Conservation (phyloP, 2,329 filamentous ascomycete species). For the Sporothrix humicola region DNA sequence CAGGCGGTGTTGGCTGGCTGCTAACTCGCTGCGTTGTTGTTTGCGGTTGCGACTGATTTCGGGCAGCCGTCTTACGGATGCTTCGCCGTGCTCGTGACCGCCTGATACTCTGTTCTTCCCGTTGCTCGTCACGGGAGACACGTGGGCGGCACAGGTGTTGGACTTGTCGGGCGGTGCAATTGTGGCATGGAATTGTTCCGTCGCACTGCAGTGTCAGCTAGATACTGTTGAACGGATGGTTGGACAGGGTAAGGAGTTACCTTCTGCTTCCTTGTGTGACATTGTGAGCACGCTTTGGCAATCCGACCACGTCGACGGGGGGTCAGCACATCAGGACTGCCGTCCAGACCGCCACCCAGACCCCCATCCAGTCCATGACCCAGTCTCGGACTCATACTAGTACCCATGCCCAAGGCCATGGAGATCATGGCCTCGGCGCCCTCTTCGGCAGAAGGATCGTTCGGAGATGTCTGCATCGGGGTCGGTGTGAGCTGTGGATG, state of each 20-base stretch:
- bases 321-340: background rate
- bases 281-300: conserved; percentile 22
- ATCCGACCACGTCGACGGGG: conserved; percentile 25
- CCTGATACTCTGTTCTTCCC: background rate
- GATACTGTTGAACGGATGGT: background rate
- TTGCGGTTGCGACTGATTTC: background rate
- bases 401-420: conserved; percentile 12
- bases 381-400: background rate
- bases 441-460: conserved; percentile 14
- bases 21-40: background rate
- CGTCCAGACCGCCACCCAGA: background rate
- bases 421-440: conserved; percentile 17
- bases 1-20: background rate
- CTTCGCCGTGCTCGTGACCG: background rate
- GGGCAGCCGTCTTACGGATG: background rate
- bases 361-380: background rate
- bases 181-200: conserved; percentile 13
- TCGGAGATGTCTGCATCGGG: conserved; percentile 25
- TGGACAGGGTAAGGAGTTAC: background rate
- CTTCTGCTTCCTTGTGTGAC: conserved; percentile 27
- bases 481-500: background rate
- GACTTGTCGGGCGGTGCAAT: conserved; percentile 1
- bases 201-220: conserved; percentile 5
- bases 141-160: conserved; percentile 20
- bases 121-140: background rate